These are phyloP conservation scores for Talaromyces funiculosus DNA, from an alignment of 2,329 filamentous ascomycete genomes.

Conservation along the genomic window DNA sequence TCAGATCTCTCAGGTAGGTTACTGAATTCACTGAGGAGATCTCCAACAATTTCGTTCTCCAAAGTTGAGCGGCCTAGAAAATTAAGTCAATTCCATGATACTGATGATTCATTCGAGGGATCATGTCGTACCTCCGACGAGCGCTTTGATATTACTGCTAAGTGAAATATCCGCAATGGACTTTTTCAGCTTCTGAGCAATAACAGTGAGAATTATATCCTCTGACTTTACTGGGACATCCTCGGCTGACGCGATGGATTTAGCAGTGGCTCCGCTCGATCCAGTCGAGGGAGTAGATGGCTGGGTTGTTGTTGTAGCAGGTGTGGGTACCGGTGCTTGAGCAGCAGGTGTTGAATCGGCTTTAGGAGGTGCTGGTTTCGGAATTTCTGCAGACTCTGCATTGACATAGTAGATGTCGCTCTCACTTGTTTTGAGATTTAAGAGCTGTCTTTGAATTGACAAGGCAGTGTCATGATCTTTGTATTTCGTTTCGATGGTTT, in stretches of 20 bases:
- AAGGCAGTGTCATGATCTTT: constrained; percentile 81
- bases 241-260: neutral
- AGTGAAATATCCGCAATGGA: constrained; percentile 77
- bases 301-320: constrained; percentile 61
- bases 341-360: constrained; percentile 43
- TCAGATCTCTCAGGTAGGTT: constrained; percentile 97
- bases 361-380: constrained; percentile 59
- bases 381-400: constrained; percentile 47
- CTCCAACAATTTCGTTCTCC: constrained; percentile 96
- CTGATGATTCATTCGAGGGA: neutral
- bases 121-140: constrained; percentile 40
- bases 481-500: constrained; percentile 92
- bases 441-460: neutral
- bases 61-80: constrained; percentile 84
- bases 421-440: neutral
- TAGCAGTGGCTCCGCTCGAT: constrained; percentile 48
- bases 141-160: constrained; percentile 93
- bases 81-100: neutral
- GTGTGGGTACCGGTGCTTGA: constrained; percentile 49
- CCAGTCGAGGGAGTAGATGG: neutral
- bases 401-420: constrained; percentile 77
- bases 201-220: constrained; percentile 79
- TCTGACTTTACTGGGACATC: constrained; percentile 83
- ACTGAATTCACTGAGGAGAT: constrained; percentile 95
- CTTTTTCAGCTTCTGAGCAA: constrained; percentile 98